Base-by-base conservation (phyloP, 805 yeast genomes). In the Candida sphagnicola region DNA sequence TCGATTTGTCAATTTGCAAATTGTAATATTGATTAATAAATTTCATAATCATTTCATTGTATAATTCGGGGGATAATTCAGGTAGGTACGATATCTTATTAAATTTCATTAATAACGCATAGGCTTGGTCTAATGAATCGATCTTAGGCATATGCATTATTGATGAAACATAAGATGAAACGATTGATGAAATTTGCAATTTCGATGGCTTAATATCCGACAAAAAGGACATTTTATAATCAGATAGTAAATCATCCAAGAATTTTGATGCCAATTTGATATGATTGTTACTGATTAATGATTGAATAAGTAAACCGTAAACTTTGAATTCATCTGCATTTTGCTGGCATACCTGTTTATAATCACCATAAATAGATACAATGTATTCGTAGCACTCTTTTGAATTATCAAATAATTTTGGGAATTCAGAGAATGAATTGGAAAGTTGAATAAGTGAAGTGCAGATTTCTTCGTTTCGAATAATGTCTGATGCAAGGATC, bases 261-360 rank as follows among this genome's bases (percentile, higher is more conserved):
- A 82, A 70, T 41, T 72, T 65, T 1, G 82, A 70, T 3, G 87
- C 80, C 29, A 72, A 47, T 6, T 65, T 62, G 26, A 69, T 46
- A 45, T 80, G 75, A 29, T 72, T 74, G 31, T 76, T 74, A 37
- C 64, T 61, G 10, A 78, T 67, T 38, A 83, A 61, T 1, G 81
- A 68, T 24, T 77, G 70, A 25, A 82, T 65, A 41, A 79, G 59
- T 31, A 64, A 56, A 1, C 77, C 59, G 50, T 81, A 82, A 23
- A 81, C 69, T 24, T 59, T 55, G 46, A 67, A 74, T 47, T 77
- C 80, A 33, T 40, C 38, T 10, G 25, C 25, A 17, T 48, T 47
- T 31, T n/a, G 23, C 12, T 8, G 14, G n/a, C 21, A 18, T 4
- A 72, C 38, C 1, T 40, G 28, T 40, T 70, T 67, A 45, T 66